Evolutionary conservation across 805 yeast genomes (phyloP), one percentile per base, ranked within the genome.

Genomic region (Starmerella geochares): DNA sequence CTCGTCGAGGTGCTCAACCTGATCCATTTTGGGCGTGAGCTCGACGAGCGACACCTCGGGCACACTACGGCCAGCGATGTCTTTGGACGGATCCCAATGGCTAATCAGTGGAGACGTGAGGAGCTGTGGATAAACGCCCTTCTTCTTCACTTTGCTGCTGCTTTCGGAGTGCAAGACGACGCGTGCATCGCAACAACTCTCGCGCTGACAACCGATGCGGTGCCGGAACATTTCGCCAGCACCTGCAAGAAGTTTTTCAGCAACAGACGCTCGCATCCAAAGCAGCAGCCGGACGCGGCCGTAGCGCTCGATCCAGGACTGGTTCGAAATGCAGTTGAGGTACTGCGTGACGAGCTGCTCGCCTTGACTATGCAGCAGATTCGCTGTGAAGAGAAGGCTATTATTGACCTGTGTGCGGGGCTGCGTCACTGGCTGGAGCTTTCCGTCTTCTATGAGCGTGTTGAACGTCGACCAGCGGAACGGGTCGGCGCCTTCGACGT

Each of bases 341-440:
- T 86, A 83, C 65, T 86, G 95, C 50, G 83, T 79, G 23, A 83
- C 64, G 16, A 85, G 71, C 46, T 81, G 78, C 61, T 82, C 92
- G 11, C 83, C 83, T 51, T 72, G 73, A 8, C 68, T 61, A 32
- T 72, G 69, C 0, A 83, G 71, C 25, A 82, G 67, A 59, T 80
- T 78, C 2, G 80, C 88, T 5, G 79, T 67, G 28, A 79, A 69
- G 29, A 84, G 64, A 23, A 83, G 69, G 49, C 73, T 73, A 49
- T 75, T 68, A 62, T 82, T 78, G 17, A 80, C 62, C 16, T 67
- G 62, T 54, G 67, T 68, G 37, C 74, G 60, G 4, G 64, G 42
- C 52, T 67, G 65, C 3, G 48, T 54, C 10, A 56, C 63, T 0
- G 76, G 79, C 0, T 57, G 56, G 1, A 83, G 61, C 4, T 68